A percentile compares a stretch with the other conserved stretches of the same genome.
These are phyloP conservation scores for Populus pruinosa DNA, from an alignment of 345 rosid genomes.

Conservation along the genomic window DNA sequence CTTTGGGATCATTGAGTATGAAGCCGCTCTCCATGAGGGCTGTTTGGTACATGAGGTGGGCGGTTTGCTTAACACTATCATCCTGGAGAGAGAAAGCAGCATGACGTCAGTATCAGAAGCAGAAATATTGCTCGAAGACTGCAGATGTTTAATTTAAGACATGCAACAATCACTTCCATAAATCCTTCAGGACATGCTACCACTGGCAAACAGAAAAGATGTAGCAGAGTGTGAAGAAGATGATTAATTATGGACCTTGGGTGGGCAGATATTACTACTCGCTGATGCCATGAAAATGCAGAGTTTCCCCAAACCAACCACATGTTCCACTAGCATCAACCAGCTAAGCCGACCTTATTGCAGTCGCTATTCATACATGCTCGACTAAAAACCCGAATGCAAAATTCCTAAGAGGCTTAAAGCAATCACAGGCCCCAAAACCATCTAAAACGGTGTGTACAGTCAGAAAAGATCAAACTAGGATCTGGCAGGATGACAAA, in stretches of 20 bases:
- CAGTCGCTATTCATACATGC: no score
- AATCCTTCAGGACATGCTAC: not conserved
- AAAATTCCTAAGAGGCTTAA: no score
- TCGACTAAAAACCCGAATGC: no score
- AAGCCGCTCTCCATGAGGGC: slow-evolving; percentile 98
- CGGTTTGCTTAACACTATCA: slow-evolving; percentile 66
- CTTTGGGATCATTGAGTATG: slow-evolving; percentile 68
- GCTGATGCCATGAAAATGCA: no score
- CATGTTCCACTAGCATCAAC: no score
- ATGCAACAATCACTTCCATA: not conserved
- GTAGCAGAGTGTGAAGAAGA: not conserved
- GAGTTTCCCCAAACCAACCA: no score
- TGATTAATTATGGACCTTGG: not conserved
- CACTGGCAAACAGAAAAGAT: not conserved
- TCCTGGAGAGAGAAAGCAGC: slow-evolving; percentile 44
- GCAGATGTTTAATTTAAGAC: not conserved
- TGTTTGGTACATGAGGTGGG: slow-evolving; percentile 85
- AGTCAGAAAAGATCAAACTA: not conserved
- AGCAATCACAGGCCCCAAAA: not conserved
- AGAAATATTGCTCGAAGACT: not conserved
- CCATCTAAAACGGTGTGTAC: not conserved
- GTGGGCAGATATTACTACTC: no score
- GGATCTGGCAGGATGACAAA: not conserved
- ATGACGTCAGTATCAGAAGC: not conserved
- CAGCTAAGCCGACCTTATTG: no score